phyloP scores from a whole-genome alignment of 164 flowering plant genomes.

The Saururus chinensis region DNA sequence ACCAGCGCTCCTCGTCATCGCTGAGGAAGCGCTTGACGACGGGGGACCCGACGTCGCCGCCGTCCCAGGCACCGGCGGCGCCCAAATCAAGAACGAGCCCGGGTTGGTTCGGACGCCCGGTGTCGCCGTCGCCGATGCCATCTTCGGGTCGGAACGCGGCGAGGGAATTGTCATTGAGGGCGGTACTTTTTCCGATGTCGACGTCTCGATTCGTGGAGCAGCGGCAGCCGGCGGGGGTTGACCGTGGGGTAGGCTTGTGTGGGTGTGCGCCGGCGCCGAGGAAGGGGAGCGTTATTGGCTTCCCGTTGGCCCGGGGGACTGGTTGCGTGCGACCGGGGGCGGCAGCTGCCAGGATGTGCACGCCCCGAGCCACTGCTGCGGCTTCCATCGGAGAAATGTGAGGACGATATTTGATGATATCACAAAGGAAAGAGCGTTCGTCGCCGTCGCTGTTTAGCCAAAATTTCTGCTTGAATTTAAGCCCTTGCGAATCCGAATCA shows the following conservation, averaged over 20 bases:
- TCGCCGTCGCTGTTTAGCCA: too few species aligned
- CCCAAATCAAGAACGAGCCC: constrained; percentile 75
- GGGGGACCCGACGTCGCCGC: constrained; percentile 59
- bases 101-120: constrained; percentile 6
- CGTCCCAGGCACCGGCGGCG: constrained; percentile 44
- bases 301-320: too few species aligned
- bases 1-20: constrained; percentile 88
- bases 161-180: constrained; percentile 5
- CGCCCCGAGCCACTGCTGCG: too few species aligned
- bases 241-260: background rate
- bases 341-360: too few species aligned
- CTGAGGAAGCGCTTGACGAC: constrained; percentile 71
- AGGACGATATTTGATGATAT: background rate
- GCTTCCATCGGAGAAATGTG: background rate
- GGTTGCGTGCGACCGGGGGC: too few species aligned
- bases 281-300: too few species aligned
- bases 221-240: background rate
- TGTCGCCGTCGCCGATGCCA: constrained; percentile 9
- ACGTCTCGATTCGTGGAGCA: constrained; percentile 48
- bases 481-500: too few species aligned
- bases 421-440: background rate
- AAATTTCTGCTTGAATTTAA: too few species aligned
- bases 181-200: constrained; percentile 16
- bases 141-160: background rate
- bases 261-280: too few species aligned